Evolutionary conservation across 2,329 filamentous ascomycete genomes (phyloP).

Genomic region (Bipolaris cookei): DNA sequence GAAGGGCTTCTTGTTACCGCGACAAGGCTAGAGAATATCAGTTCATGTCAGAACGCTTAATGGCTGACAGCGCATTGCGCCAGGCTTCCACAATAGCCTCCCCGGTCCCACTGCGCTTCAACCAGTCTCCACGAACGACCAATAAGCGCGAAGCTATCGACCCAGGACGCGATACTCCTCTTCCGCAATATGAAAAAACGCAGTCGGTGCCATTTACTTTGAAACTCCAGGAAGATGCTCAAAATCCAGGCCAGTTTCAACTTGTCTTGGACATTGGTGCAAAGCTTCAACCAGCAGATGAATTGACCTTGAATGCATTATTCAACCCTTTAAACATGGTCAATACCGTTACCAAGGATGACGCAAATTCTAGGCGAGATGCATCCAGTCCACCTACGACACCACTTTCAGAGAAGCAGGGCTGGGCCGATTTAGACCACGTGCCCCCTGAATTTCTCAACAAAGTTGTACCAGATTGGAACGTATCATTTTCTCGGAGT

Average conservation of each 20-base stretch:
- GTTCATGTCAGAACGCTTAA: background rate
- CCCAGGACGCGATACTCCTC: conserved; percentile 33
- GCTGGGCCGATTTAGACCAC: conserved; percentile 39
- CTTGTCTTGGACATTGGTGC: conserved; percentile 39
- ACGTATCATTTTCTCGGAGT: conserved; percentile 34
- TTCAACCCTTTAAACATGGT: conserved; percentile 22
- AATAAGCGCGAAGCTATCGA: conserved; percentile 25
- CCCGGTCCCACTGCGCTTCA: conserved; percentile 25
- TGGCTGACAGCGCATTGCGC: conserved; percentile 12
- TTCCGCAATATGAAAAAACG: conserved; percentile 38
- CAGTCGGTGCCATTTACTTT: conserved; percentile 37
- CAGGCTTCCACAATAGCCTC: conserved; percentile 35
- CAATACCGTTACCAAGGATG: conserved; percentile 18
- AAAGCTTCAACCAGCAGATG: conserved; percentile 16
- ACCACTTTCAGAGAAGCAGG: conserved; percentile 34
- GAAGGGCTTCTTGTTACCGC: background rate
- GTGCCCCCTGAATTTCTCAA: conserved; percentile 38
- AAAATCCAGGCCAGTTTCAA: conserved; percentile 41
- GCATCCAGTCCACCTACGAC: conserved; percentile 32
- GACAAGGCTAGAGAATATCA: conserved; percentile 14
- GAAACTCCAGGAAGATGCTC: conserved; percentile 40
- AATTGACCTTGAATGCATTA: conserved; percentile 11
- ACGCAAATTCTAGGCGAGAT: conserved; percentile 20
- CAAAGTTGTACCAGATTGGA: conserved; percentile 43
- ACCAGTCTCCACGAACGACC: conserved; percentile 5